Evolutionary conservation across 495 filamentous ascomycete species (phyloP), one percentile per base, ranked within the genome.

Genomic region (Penicillium steckii): DNA sequence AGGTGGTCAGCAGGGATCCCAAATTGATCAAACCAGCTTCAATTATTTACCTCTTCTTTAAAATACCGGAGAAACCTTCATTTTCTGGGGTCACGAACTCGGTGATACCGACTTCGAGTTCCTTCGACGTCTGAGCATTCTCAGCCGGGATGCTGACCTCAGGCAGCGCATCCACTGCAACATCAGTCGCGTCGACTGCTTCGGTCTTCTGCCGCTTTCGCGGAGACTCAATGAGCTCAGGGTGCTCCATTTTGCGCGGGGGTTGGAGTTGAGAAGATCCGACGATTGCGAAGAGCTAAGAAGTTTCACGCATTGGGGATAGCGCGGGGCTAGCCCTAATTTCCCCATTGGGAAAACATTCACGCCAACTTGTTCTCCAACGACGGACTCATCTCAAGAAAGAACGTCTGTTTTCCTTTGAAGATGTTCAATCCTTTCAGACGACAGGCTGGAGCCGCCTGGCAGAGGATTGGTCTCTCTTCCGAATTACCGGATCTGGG

Each of bases 21-120:
- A 2, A 15, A 15, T 6, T 6, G 8, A 4, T 17, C 12, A 17
- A 37, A 15, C 8, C 13, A 15, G 2, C 3, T 37, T 5, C n/a
- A 13, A 27, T 27, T 8, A 47, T 63, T 53, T 62, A 84, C 81
- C 82, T 74, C 57, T 83, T 80, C 67, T 86, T 86, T 50, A 85
- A 44, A 22, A 78, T 71, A 8, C 81, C 82, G 2, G 69, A 63
- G 49, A 85, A 85, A 4, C 81, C 78, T 26, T 68, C 68, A 27
- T 71, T 73, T 21, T 73, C 60, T 3, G 62, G 52, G 46, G 73
- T 79, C 17, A 84, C 79, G 54, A 76, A 82, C 53, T 78, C 72
- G 4, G 74, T 74, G 49, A 86, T 84, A 9, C 82, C 82, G 46
- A 80, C 80, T 29, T 77, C 67, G 8, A 58, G 53, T 57, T 85